phyloP scores from a whole-genome alignment of 148 eudicot genomes.

The Vaccinium corymbosum region DNA sequence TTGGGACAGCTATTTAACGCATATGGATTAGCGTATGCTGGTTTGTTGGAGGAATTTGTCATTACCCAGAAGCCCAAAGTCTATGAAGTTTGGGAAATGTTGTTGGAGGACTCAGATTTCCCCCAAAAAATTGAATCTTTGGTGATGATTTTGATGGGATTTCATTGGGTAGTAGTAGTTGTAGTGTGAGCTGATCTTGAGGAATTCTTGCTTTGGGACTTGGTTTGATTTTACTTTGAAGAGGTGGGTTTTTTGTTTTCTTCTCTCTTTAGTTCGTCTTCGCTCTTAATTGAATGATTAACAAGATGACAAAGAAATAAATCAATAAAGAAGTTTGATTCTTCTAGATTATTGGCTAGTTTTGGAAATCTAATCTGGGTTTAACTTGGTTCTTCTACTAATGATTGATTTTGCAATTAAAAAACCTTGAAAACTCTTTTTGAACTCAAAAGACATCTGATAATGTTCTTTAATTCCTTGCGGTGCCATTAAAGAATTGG shows the following conservation, averaged over 20 bases:
- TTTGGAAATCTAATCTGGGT: slow-evolving; percentile 49
- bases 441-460: slow-evolving; percentile 33
- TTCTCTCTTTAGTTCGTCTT: slow-evolving; percentile 10
- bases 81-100: slow-evolving; percentile 11
- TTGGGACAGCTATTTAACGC: slow-evolving; percentile 23
- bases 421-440: slow-evolving; percentile 29
- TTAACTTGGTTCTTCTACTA: slow-evolving; percentile 37
- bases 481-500: slow-evolving; percentile 49
- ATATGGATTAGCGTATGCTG: slow-evolving; percentile 39
- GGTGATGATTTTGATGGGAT: slow-evolving; percentile 28
- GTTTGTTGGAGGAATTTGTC: slow-evolving; percentile 27
- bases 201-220: slow-evolving; percentile 20
- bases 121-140: slow-evolving; percentile 21
- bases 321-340: slow-evolving; percentile 13
- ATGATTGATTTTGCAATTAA: slow-evolving; percentile 37
- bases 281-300: slow-evolving; percentile 16
- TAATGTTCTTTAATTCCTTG: slow-evolving; percentile 29
- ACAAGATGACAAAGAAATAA: background rate
- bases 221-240: slow-evolving; percentile 18
- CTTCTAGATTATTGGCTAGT: slow-evolving; percentile 32
- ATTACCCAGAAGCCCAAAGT: slow-evolving; percentile 18
- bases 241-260: slow-evolving; percentile 26
- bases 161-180: background rate
- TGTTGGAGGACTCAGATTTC: slow-evolving; percentile 22
- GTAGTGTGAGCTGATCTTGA: slow-evolving; percentile 20